These are phyloP conservation scores for Salix udensis DNA, from an alignment of 345 rosid species.

Conservation along the genomic window DNA sequence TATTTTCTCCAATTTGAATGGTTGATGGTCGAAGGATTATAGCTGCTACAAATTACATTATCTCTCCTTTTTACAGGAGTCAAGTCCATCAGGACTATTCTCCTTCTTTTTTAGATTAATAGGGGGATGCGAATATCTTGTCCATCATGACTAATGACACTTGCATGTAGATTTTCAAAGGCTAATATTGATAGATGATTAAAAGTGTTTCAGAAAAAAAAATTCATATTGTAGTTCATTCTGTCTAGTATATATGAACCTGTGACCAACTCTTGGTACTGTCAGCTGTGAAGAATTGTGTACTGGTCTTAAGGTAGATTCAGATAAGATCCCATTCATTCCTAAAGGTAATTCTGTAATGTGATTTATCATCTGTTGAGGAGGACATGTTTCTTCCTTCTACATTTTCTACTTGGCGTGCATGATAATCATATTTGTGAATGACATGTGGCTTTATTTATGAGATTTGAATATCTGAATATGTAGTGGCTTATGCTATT, in stretches of 20 bases:
- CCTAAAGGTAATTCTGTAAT: not conserved
- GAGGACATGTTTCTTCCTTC: not conserved
- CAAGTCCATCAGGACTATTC: too few relatives aligned
- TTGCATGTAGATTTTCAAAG: too few relatives aligned
- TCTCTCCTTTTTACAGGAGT: too few relatives aligned
- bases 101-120: too few relatives aligned
- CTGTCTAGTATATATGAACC: not conserved
- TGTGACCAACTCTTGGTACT: not conserved
- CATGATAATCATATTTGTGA: not conserved
- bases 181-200: too few relatives aligned
- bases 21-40: not conserved
- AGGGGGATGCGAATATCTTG: too few relatives aligned
- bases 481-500: not conserved
- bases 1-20: not conserved
- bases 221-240: too few relatives aligned
- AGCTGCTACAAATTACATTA: not conserved
- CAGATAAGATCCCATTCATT: not conserved
- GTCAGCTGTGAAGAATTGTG: not conserved
- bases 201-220: too few relatives aligned
- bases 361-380: not conserved
- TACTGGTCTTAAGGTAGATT: not conserved
- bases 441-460: not conserved
- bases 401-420: not conserved
- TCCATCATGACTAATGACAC: too few relatives aligned
- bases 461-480: not conserved